Evolutionary conservation across 2,329 filamentous ascomycete genomes (phyloP), one percentile per base, ranked within the genome.

Genomic region (Sordariomycetes sp.): DNA sequence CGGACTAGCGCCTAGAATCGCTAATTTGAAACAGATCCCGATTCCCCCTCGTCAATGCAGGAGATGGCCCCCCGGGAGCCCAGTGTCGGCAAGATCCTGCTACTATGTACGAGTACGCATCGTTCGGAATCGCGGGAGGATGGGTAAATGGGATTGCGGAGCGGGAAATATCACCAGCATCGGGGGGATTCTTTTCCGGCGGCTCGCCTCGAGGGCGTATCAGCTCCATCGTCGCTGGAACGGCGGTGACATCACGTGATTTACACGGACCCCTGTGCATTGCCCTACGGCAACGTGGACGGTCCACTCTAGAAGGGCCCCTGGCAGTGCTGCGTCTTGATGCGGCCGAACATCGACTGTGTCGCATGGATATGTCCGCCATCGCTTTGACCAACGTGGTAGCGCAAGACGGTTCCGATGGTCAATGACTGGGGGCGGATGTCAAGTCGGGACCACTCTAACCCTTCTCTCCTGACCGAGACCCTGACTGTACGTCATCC

Each of bases 21-120:
- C 62, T 63, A 64, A 63, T 63, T 62, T 64, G 65, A 67, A 66
- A 67, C 65, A 64, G 56, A 59, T 54, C 55, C 55, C 39, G 15
- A 45, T 32, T 59, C 53, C 59, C 58, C 56, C 53, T 45, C 42
- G 28, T 56, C 42, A 56, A 56, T 56, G 54, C 54, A 50, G 20
- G 45, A 50, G 45, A n/a, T n/a, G 39, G n/a, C 6, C n/a, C 36
- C n/a, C 15, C 39, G 15, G n/a, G 39, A 45, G 15, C 39, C 6
- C 39, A 45, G 7, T 20, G 20, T 25, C 25, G 13, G 17, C 22
- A 22, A 6, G 45, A 22, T 15, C 12, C 53, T 55, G 53, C 35
- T 22, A 12, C 20, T 34, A 55, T 55, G 45, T 24, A 22, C 22
- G 20, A n/a, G 22, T 55, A 15, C 13, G 39, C 17, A 45, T n/a